Evolutionary conservation across 495 filamentous ascomycete species (phyloP).

Genomic region (Aspergillus bridgeri): DNA sequence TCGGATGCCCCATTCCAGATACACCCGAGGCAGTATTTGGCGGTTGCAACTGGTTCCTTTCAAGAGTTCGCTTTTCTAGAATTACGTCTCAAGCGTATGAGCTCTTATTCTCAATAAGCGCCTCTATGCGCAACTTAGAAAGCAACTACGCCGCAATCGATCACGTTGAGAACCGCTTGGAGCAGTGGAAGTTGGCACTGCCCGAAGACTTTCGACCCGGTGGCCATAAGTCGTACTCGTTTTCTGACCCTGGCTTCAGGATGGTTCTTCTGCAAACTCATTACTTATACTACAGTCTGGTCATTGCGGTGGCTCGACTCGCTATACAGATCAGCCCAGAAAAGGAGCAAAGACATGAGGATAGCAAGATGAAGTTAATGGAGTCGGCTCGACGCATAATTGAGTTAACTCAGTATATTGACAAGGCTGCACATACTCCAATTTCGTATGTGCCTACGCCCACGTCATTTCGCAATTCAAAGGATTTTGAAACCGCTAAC

Average conservation of each 20-base stretch:
- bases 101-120: constrained; percentile 30
- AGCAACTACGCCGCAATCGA: constrained; percentile 23
- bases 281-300: constrained; percentile 25
- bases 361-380: constrained; percentile 23
- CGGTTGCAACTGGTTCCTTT: constrained; percentile 32
- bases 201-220: constrained; percentile 25
- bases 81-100: constrained; percentile 29
- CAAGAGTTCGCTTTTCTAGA: constrained; percentile 22
- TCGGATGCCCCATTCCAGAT: constrained; percentile 29
- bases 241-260: not conserved
- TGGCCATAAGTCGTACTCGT: not conserved
- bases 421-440: constrained; percentile 27
- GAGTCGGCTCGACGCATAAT: constrained; percentile 25
- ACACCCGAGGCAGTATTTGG: constrained; percentile 24
- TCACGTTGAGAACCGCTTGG: constrained; percentile 22
- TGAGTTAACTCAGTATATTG: constrained; percentile 31
- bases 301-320: constrained; percentile 29
- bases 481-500: not conserved
- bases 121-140: constrained; percentile 20
- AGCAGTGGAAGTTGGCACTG: constrained; percentile 29
- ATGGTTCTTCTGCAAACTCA: constrained; percentile 7
- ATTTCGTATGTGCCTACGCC: constrained; percentile 23
- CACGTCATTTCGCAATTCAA: not conserved
- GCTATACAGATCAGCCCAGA: constrained; percentile 24
- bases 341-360: constrained; percentile 12